Evolutionary conservation across 2,329 filamentous ascomycete species (phyloP), one percentile per base, ranked within the genome.

Genomic region (Paradendryphiella salina): DNA sequence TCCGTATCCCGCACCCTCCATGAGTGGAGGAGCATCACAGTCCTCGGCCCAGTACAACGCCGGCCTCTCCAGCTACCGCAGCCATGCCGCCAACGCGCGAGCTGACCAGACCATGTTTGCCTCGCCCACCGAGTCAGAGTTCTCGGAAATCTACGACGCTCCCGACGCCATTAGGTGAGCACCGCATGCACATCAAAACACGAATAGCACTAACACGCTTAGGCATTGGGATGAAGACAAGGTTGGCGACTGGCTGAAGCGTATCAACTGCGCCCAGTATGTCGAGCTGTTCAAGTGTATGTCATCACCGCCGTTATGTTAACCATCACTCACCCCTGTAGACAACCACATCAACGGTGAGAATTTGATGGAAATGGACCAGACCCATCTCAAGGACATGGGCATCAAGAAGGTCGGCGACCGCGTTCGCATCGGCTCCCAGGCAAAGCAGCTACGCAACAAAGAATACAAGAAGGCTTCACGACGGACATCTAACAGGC

Each of bases 321-420:
- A 6, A 20, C 14, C 23, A 32, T 14, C 32, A 32, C 61, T 71
- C 33, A 70, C 65, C 18, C 62, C 35, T 54, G 33, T 54, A 84
- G 81, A 86, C 70, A 96, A 99, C 73, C 90, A 97, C 74, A 96
- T 99, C 78, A 99, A 94, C 70, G 94, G 94, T 66, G 91, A 96
- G 76, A 96, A 96, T 70, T 80, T 99, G 36, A 82, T 99, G 63
- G 94, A 99, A 76, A 93, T 96, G 81, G 94, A 99, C 75, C 95
- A 96, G 79, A 87, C 91, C 48, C 90, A 96, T 33, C 81, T 99
- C 57, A 95, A 96, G 74, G 94, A 99, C 73, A 96, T 99, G 85
- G 94, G 94, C 35, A 93, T 99, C 63, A 95, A 96, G 63, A 99
- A 97, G 75, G 89, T 99, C 59, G 94, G 94, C 58, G 94, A 99